phyloP scores from a whole-genome alignment of 2,329 filamentous ascomycete genomes.

The Amphichorda felina region DNA sequence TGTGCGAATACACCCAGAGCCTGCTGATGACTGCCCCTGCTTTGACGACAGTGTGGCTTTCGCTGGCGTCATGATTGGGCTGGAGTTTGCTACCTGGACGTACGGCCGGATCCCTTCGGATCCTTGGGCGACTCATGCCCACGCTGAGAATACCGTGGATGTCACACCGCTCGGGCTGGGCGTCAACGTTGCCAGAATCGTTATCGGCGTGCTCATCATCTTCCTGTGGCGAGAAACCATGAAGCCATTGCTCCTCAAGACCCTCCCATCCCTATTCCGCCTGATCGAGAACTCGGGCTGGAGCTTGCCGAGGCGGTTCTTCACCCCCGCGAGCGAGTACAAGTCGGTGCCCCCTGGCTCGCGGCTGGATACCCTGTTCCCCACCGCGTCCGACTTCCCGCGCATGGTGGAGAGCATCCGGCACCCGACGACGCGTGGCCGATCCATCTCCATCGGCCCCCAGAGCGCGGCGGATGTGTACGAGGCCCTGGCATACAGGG shows the following conservation, averaged over 20 bases:
- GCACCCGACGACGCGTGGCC: slow-evolving; percentile 55
- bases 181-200: slow-evolving; percentile 53
- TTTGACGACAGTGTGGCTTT: slow-evolving; percentile 96
- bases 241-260: slow-evolving; percentile 70
- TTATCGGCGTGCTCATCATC: slow-evolving; percentile 71
- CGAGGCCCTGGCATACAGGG: slow-evolving; percentile 85
- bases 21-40: slow-evolving; percentile 91
- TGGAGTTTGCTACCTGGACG: slow-evolving; percentile 77
- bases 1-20: slow-evolving; percentile 86
- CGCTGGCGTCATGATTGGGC: slow-evolving; percentile 77
- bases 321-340: slow-evolving; percentile 83
- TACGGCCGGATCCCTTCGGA: slow-evolving; percentile 45
- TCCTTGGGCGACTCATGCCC: slow-evolving; percentile 29
- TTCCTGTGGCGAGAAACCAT: slow-evolving; percentile 84
- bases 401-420: slow-evolving; percentile 71
- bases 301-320: slow-evolving; percentile 78
- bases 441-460: slow-evolving; percentile 81
- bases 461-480: slow-evolving; percentile 95
- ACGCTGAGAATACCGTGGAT: slow-evolving; percentile 46
- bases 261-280: slow-evolving; percentile 78
- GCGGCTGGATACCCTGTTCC: slow-evolving; percentile 74
- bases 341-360: slow-evolving; percentile 62
- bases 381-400: slow-evolving; percentile 78
- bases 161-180: slow-evolving; percentile 54
- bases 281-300: slow-evolving; percentile 70